These are phyloP conservation scores for Pterocarpus santalinus DNA, from an alignment of 306 rosid species.

Conservation along the genomic window DNA sequence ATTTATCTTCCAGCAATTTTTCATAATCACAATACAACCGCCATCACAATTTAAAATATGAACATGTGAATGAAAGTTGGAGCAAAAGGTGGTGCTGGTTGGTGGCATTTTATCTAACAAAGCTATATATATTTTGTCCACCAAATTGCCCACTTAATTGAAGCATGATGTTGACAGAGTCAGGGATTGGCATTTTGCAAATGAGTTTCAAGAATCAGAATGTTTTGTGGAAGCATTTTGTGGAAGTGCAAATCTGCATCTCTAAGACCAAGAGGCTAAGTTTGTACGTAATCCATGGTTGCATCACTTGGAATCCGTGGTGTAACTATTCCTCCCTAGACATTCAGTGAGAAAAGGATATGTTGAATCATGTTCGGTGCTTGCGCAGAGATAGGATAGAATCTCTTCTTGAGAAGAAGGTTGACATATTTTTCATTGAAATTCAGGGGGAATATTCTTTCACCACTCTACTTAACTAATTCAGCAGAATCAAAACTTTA, in stretches of 20 bases:
- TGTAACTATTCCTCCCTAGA: slow-evolving; percentile 30
- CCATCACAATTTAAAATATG: not conserved
- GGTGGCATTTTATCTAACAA: slow-evolving; percentile 20
- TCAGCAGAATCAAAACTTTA: not conserved
- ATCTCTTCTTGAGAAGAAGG: slow-evolving; percentile 34
- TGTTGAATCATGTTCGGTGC: slow-evolving; percentile 39
- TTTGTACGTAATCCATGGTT: slow-evolving; percentile 16
- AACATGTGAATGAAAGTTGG: not conserved
- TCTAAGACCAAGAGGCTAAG: slow-evolving; percentile 2
- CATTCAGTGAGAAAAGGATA: not conserved
- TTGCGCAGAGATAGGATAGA: slow-evolving; percentile 37
- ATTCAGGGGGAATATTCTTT: slow-evolving; percentile 29
- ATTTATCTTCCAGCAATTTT: too few species aligned
- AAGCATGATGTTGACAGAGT: slow-evolving; percentile 15
- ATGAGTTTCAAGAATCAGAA: slow-evolving; percentile 43
- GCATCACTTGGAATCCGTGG: slow-evolving; percentile 47
- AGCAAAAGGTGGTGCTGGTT: not conserved
- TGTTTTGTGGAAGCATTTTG: slow-evolving; percentile 32
- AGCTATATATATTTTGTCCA: not conserved
- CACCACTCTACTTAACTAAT: not conserved
- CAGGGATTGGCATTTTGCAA: not conserved
- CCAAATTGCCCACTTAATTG: slow-evolving; percentile 29
- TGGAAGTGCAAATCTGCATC: slow-evolving; percentile 38
- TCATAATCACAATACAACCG: too few species aligned
- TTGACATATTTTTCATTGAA: slow-evolving; percentile 19